phyloP scores from a whole-genome alignment of 495 filamentous ascomycete species.

The Cladorrhinum samala region DNA sequence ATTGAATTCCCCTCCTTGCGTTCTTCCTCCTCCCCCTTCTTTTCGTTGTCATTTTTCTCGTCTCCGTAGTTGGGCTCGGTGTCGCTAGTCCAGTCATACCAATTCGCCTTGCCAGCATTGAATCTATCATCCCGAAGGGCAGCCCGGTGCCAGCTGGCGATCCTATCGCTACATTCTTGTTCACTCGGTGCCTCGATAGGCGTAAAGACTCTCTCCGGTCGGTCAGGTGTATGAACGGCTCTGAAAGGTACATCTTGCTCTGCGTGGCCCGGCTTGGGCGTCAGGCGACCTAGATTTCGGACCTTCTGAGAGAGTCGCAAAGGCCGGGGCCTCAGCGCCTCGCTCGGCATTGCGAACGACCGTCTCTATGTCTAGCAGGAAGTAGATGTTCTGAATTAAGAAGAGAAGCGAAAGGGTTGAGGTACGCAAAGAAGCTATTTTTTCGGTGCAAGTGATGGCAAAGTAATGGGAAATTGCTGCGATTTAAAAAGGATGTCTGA shows the following conservation, averaged over 20 bases:
- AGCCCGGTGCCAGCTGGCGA: slow-evolving; percentile 18
- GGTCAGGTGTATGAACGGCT: slow-evolving; percentile 27
- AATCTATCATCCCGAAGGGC: neutral
- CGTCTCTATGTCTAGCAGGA: neutral
- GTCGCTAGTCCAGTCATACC: neutral
- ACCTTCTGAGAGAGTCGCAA: slow-evolving; percentile 17
- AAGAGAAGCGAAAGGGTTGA: too few species aligned
- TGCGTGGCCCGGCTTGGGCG: neutral
- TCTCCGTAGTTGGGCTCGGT: neutral
- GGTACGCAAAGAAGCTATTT: too few species aligned
- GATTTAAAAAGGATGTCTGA: too few species aligned
- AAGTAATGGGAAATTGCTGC: too few species aligned
- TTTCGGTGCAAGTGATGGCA: too few species aligned
- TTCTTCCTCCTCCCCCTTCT: neutral
- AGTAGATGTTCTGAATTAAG: neutral
- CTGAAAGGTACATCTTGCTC: slow-evolving; percentile 9
- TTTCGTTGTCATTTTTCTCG: neutral
- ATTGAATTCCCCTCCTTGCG: neutral
- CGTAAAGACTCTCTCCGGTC: slow-evolving; percentile 8
- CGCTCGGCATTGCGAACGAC: neutral
- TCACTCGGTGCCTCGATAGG: slow-evolving; percentile 19
- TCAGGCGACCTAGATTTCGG: slow-evolving; percentile 14
- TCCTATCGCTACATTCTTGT: slow-evolving; percentile 22
- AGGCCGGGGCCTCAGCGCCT: neutral
- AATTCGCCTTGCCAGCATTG: neutral